phyloP scores from a whole-genome alignment of 768 basidiomycete species.

The Crucibulum laeve region DNA sequence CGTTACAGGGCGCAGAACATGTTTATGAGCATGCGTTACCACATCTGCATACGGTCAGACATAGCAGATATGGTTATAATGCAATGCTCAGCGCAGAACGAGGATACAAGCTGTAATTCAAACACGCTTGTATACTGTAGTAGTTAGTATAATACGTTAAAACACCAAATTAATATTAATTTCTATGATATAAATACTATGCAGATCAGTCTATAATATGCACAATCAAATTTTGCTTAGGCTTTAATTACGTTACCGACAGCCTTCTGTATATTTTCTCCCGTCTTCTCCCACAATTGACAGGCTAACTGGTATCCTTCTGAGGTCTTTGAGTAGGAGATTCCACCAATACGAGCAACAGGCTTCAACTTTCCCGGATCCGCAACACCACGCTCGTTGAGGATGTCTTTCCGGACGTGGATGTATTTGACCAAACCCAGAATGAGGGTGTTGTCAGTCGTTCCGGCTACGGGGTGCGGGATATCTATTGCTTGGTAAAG shows the following conservation, averaged over 20 bases:
- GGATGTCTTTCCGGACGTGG: conserved; percentile 53
- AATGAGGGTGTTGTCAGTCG: conserved; percentile 35
- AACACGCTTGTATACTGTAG: too few species aligned
- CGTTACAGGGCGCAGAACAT: conserved; percentile 28
- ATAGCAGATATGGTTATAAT: conserved; percentile 22
- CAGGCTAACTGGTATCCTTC: conserved; percentile 56
- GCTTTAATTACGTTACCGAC: too few species aligned
- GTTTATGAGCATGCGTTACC: conserved; percentile 28
- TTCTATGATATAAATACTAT: too few species aligned
- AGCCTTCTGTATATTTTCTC: too few species aligned
- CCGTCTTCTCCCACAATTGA: conserved; percentile 47
- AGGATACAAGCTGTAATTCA: conserved; percentile 18
- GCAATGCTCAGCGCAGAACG: conserved; percentile 24
- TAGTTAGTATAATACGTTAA: too few species aligned
- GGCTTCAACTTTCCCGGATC: conserved; percentile 46
- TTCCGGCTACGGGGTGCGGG: conserved; percentile 27
- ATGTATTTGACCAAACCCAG: conserved; percentile 52
- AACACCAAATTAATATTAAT: too few species aligned
- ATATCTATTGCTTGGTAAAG: conserved; percentile 40
- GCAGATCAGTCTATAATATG: too few species aligned
- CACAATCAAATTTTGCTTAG: too few species aligned
- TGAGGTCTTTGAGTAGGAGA: conserved; percentile 34
- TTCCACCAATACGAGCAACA: conserved; percentile 50
- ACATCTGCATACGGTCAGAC: conserved; percentile 21
- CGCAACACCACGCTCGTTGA: conserved; percentile 25